Conservation (phyloP, 2,329 filamentous ascomycete species). For the Phaeosphaeria sp. region DNA sequence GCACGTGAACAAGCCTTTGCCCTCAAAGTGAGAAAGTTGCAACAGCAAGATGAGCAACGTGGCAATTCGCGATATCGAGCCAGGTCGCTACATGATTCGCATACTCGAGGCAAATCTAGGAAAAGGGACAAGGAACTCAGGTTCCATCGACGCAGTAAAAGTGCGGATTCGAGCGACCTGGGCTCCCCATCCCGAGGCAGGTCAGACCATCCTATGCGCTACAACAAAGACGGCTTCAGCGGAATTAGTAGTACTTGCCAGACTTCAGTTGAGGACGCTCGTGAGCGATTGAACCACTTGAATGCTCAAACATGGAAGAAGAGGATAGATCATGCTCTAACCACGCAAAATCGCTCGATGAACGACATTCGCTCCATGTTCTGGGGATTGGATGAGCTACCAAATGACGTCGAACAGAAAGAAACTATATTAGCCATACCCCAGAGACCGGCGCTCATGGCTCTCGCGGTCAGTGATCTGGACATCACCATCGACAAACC, state of each 20-base stretch:
- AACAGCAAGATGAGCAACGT: conserved; percentile 63
- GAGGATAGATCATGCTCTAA: conserved; percentile 80
- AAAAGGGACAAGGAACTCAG: conserved; percentile 40
- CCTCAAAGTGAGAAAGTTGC: conserved; percentile 84
- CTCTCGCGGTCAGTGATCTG: conserved; percentile 80
- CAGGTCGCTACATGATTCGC: conserved; percentile 56
- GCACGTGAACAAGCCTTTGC: conserved; percentile 90
- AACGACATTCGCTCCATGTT: conserved; percentile 80
- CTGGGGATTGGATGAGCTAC: conserved; percentile 80
- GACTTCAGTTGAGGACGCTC: conserved; percentile 77
- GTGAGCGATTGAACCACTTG: conserved; percentile 74
- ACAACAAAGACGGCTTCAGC: conserved; percentile 79
- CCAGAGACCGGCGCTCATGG: conserved; percentile 82
- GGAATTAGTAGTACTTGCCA: conserved; percentile 75
- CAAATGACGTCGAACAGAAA: conserved; percentile 80
- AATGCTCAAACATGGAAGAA: conserved; percentile 93
- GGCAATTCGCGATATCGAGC: conserved; percentile 59
- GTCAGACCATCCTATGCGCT: conserved; percentile 62
- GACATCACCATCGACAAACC: conserved; percentile 89
- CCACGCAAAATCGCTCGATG: conserved; percentile 73
- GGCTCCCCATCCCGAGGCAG: conserved; percentile 34
- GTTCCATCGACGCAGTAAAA: conserved; percentile 50
- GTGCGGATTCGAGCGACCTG: conserved; percentile 35
- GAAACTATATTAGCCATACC: conserved; percentile 88
- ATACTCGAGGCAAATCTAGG: conserved; percentile 47